Conservation (phyloP, 2,329 filamentous ascomycete species). For the Plenodomus tracheiphilus region DNA sequence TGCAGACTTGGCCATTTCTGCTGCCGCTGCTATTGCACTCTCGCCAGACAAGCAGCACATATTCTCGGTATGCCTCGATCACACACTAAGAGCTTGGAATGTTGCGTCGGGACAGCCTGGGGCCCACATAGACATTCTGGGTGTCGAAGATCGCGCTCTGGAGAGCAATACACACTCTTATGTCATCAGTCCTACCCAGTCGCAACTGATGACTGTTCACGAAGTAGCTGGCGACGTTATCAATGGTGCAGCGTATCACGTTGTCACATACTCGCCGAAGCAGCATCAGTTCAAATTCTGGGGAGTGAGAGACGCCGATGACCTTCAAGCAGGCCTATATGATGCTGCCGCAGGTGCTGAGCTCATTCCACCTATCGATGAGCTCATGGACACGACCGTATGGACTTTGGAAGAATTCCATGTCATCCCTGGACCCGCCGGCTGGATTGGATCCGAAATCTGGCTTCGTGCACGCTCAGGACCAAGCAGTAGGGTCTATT, state of each 20-base stretch:
- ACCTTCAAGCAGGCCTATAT: slow-evolving; percentile 62
- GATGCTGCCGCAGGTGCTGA: slow-evolving; percentile 69
- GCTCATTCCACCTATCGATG: slow-evolving; percentile 65
- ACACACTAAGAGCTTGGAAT: slow-evolving; percentile 89
- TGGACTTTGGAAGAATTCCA: slow-evolving; percentile 56
- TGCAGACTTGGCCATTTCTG: slow-evolving; percentile 63
- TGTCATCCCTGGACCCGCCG: slow-evolving; percentile 41
- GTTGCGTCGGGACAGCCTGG: slow-evolving; percentile 77
- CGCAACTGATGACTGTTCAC: slow-evolving; percentile 74
- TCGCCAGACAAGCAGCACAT: slow-evolving; percentile 57
- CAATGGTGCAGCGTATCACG: slow-evolving; percentile 58
- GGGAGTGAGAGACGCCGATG: slow-evolving; percentile 68
- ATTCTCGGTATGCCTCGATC: slow-evolving; percentile 86
- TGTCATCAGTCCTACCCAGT: slow-evolving; percentile 77
- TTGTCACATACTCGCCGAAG: slow-evolving; percentile 86
- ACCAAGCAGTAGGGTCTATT: slow-evolving; percentile 63
- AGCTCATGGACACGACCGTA: slow-evolving; percentile 55
- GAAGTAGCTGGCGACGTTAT: slow-evolving; percentile 54
- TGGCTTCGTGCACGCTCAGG: slow-evolving; percentile 60
- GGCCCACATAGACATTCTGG: slow-evolving; percentile 76
- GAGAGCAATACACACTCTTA: slow-evolving; percentile 70
- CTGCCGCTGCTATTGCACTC: slow-evolving; percentile 63
- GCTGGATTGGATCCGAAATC: slow-evolving; percentile 47
- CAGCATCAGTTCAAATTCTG: slow-evolving; percentile 95
- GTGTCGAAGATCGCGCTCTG: slow-evolving; percentile 58